phyloP scores from a whole-genome alignment of 768 basidiomycete species.

The Pleurotus sapidus region DNA sequence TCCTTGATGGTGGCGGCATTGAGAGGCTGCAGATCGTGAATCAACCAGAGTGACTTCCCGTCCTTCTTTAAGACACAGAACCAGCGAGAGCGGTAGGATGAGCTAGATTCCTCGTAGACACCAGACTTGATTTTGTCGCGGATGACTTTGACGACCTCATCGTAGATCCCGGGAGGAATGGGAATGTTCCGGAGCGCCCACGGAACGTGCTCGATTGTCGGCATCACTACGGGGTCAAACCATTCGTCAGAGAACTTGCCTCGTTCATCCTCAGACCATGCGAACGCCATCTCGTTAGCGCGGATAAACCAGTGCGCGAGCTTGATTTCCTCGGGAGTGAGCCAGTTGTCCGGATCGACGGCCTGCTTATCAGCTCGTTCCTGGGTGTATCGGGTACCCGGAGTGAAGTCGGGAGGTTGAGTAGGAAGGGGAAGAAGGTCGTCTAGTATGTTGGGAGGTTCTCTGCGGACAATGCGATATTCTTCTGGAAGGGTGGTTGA shows the following conservation, averaged over 20 bases:
- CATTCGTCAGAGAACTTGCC: conserved; percentile 21
- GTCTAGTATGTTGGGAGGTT: conserved; percentile 22
- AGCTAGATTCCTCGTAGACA: conserved; percentile 36
- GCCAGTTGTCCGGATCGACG: conserved; percentile 16
- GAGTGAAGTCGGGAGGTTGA: conserved; percentile 18
- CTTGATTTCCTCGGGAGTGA: conserved; percentile 25
- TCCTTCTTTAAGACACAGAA: conserved; percentile 39
- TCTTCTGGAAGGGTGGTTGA: conserved; percentile 18
- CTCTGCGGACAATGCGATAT: conserved; percentile 7
- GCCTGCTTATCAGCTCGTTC: conserved; percentile 20
- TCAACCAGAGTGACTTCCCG: conserved; percentile 21
- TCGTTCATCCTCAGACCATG: conserved; percentile 27
- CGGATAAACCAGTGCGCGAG: conserved; percentile 18
- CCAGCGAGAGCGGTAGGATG: conserved; percentile 35
- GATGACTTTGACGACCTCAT: conserved; percentile 17
- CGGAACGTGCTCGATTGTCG: too few species aligned
- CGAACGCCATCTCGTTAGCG: conserved; percentile 21
- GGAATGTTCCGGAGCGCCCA: too few species aligned
- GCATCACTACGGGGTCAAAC: conserved; percentile 19
- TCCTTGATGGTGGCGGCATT: conserved; percentile 8
- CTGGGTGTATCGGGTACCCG: conserved; percentile 12
- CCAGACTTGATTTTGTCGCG: conserved; percentile 32
- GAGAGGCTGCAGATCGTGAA: conserved; percentile 20
- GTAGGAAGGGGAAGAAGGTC: conserved; percentile 13
- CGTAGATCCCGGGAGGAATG: too few species aligned